Percentiles rank a stretch among this genome's conserved stretches.
Conservation (phyloP, 2,329 filamentous ascomycete species). For the Rhexocercosporidium sp. region DNA sequence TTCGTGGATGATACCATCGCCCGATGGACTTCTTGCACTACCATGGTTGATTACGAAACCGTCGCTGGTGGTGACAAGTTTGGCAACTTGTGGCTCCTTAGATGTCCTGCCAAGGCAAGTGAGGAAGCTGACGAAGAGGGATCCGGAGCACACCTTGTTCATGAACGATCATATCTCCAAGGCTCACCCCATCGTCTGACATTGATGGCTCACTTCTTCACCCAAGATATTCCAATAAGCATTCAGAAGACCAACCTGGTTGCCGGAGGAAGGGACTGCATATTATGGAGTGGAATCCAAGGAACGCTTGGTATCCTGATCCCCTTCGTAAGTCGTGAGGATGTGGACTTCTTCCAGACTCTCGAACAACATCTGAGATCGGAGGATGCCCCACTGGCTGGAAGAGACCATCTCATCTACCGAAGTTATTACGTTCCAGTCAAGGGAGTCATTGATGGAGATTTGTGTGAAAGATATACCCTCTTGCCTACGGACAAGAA, state of each 20-base stretch:
- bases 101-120: slow-evolving; percentile 84
- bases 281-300: slow-evolving; percentile 93
- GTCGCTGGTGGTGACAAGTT: slow-evolving; percentile 96
- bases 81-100: slow-evolving; percentile 91
- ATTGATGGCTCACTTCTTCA: slow-evolving; percentile 86
- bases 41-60: slow-evolving; percentile 98
- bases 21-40: slow-evolving; percentile 87
- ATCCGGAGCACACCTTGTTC: slow-evolving; percentile 86
- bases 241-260: slow-evolving; percentile 89
- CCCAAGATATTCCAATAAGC: slow-evolving; percentile 90
- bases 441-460: slow-evolving; percentile 95
- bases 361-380: slow-evolving; percentile 86
- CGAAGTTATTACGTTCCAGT: slow-evolving; percentile 94
- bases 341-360: slow-evolving; percentile 97
- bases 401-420: slow-evolving; percentile 94
- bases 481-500: slow-evolving; percentile 87
- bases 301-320: slow-evolving; percentile 93
- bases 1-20: slow-evolving; percentile 91
- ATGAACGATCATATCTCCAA: slow-evolving; percentile 88
- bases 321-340: slow-evolving; percentile 88
- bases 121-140: slow-evolving; percentile 92
- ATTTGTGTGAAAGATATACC: slow-evolving; percentile 91
- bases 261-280: slow-evolving; percentile 86
- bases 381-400: slow-evolving; percentile 86
- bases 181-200: slow-evolving; percentile 85